A percentile compares a stretch with the other conserved stretches of the same genome.
Conservation (phyloP, 1,284 basidiomycete species). For the Psilocybe mexicana region DNA sequence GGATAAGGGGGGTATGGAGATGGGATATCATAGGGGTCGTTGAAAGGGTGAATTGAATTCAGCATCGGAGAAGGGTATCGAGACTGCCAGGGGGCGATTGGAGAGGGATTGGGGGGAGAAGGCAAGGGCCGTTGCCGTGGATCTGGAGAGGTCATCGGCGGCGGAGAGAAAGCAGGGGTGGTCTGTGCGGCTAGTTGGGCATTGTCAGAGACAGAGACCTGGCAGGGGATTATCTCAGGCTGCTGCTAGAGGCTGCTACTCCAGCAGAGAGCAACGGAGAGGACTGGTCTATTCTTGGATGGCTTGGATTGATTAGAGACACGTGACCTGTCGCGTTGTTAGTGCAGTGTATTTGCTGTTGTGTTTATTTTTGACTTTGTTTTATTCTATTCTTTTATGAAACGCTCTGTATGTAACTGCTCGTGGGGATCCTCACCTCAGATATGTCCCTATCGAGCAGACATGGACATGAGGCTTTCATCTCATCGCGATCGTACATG, state of each 20-base stretch:
- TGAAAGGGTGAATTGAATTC: conserved; percentile 40
- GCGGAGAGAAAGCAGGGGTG: neutral
- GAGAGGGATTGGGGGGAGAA: conserved; percentile 35
- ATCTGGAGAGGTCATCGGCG: conserved; percentile 17
- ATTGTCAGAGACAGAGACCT: conserved; percentile 17
- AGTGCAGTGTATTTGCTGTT: neutral
- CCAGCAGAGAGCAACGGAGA: neutral
- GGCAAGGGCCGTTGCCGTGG: conserved; percentile 42
- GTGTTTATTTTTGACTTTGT: neutral
- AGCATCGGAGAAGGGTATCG: conserved; percentile 28
- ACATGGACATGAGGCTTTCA: conserved; percentile 53
- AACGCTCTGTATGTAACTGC: neutral
- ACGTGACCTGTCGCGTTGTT: neutral
- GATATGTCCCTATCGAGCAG: neutral
- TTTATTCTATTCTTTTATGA: conserved; percentile 7
- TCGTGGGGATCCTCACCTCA: conserved; percentile 10
- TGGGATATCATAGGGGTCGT: conserved; percentile 46
- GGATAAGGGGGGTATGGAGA: conserved; percentile 44
- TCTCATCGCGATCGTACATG: conserved; percentile 37
- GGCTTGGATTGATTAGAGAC: neutral
- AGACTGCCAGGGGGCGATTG: conserved; percentile 23
- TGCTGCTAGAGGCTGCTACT: too few species aligned
- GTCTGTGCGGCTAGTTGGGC: conserved; percentile 19
- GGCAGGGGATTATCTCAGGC: neutral
- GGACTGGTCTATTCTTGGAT: neutral